Evolutionary conservation across 345 rosid species (phyloP).

Genomic region (Eucalyptus erythrocorys): DNA sequence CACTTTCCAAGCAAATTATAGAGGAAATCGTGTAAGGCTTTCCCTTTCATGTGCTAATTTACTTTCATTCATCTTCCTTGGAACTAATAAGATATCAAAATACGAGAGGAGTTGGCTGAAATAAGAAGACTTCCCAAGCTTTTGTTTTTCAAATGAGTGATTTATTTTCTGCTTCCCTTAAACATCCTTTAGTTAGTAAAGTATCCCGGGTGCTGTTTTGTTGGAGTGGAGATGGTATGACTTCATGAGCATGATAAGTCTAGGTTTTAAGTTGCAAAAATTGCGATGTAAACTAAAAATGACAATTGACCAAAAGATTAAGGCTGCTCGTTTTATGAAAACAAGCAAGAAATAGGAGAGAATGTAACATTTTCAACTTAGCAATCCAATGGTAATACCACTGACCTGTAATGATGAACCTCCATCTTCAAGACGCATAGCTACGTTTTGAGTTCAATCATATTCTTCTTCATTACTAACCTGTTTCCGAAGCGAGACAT

Average conservation of each 20-base stretch:
- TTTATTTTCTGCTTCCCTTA: not conserved
- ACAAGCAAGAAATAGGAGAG: not conserved
- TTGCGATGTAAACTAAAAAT: not conserved
- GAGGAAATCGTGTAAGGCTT: not conserved
- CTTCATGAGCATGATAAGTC: not conserved
- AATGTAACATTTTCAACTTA: not conserved
- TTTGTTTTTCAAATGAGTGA: not conserved
- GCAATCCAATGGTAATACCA: not conserved
- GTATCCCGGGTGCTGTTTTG: not conserved
- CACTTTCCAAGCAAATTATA: not conserved
- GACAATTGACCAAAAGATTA: not conserved
- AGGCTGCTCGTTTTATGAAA: not conserved
- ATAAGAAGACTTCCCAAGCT: not conserved
- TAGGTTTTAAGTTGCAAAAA: not conserved
- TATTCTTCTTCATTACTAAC: too few species aligned
- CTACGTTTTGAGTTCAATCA: too few species aligned
- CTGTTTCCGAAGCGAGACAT: too few species aligned
- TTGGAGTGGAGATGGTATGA: not conserved
- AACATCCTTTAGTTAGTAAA: not conserved
- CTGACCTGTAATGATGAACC: too few species aligned
- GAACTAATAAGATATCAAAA: not conserved
- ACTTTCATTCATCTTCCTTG: not conserved
- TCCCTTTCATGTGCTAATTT: not conserved
- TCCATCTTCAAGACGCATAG: too few species aligned
- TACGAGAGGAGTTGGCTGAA: not conserved